phyloP scores from a whole-genome alignment of 441 rosid species.

The Corymbia calophylla region DNA sequence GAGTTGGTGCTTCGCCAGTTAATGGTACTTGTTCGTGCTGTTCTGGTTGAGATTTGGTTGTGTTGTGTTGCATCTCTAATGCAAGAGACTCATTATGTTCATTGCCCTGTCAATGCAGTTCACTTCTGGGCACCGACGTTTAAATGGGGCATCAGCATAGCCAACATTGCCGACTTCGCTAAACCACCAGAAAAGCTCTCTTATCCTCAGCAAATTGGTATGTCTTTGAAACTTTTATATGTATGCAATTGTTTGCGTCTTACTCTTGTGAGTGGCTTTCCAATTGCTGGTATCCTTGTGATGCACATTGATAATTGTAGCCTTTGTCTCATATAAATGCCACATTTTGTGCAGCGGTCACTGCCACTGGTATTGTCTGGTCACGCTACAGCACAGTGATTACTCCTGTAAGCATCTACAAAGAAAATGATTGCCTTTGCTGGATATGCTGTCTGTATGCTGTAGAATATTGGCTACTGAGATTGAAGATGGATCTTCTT shows the following conservation, averaged over 20 bases:
- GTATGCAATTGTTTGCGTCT: not conserved
- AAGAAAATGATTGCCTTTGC: not conserved
- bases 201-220: conserved; percentile 90
- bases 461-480: not conserved
- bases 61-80: not conserved
- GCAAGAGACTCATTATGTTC: not conserved
- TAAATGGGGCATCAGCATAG: conserved; percentile 95
- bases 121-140: conserved; percentile 98
- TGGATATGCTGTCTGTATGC: not conserved
- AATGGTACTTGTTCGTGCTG: not conserved
- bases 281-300: not conserved
- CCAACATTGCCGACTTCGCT: conserved; percentile 77
- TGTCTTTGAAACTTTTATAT: not conserved
- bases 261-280: not conserved
- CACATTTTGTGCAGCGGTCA: conserved; percentile 54
- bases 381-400: conserved; percentile 94
- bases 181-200: conserved; percentile 87
- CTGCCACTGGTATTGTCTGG: conserved; percentile 85
- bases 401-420: conserved; percentile 61
- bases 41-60: not conserved
- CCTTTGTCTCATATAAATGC: not conserved
- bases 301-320: not conserved
- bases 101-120: conserved; percentile 32
- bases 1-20: not conserved
- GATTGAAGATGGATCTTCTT: not conserved